Base-by-base conservation (phyloP, 2,329 filamentous ascomycete species). In the Hortaea werneckii region DNA sequence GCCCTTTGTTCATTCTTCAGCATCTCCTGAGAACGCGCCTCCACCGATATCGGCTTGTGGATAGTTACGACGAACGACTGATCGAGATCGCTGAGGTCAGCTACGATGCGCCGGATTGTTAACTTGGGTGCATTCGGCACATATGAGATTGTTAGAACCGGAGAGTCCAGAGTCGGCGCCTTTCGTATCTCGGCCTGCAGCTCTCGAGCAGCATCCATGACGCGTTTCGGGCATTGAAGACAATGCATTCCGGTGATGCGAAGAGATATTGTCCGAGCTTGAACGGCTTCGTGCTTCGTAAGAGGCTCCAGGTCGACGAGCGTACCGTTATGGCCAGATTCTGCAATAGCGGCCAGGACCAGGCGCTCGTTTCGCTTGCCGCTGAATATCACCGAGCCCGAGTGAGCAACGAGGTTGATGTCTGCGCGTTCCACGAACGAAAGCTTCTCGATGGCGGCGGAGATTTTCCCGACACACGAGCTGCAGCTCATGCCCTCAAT, bases 1-100 rank as follows among this genome's bases (percentile, higher is more conserved):
- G 81, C 75, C 26, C 70, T 75, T 56, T 83, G 79, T 57, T 94
- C 86, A 47, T 76, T 77, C 13, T 73, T 72, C 50, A 85, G 82
- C 60, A 95, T 86, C 35, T 73, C 70, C 51, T 78, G 79, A 3
- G 87, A 86, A 6, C 85, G 78, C 58, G 95, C 86, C 64, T 95
- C 89, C 4, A 95, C 75, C 0, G 83, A 88, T 0, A 85, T 85
- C 0, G 86, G 82, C 52, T 90, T 86, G 59, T 87, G 82, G 9
- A 95, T 77, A 1, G 76, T 79, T 1, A 82, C 78, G 27, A 68
- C 69, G 50, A 95, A 83, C 0, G 72, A 76, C 1, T 75, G 67
- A 56, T 94, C 83, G 5, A 78, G 73, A 5, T 74, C 73, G 45
- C 79, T 72, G 42, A 95, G 84, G 1, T 78, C 74, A 10, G 71